These are phyloP conservation scores for Aeschynomene evenia DNA, from an alignment of 306 rosid species.

Conservation along the genomic window DNA sequence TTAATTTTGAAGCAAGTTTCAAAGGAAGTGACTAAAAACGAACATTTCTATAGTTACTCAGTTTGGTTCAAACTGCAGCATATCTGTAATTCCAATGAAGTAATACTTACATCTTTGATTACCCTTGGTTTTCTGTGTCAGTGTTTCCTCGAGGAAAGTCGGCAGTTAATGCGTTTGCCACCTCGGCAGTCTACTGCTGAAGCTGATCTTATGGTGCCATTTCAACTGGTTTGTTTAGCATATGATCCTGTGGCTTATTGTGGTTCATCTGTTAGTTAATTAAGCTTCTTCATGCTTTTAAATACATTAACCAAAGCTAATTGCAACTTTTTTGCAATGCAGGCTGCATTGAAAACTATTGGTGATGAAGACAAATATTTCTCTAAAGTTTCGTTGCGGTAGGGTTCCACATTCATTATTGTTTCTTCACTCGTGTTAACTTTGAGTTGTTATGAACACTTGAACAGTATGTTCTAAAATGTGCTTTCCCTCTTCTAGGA, in stretches of 20 bases:
- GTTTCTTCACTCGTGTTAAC: conserved; percentile 7
- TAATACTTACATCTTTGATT: conserved; percentile 17
- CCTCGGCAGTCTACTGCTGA: conserved; percentile 98
- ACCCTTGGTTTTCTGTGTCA: conserved; percentile 30
- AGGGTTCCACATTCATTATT: conserved; percentile 27
- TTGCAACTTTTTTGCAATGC: conserved; percentile 40
- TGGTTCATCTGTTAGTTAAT: conserved; percentile 12
- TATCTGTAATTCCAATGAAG: conserved; percentile 22
- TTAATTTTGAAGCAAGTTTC: conserved; percentile 16
- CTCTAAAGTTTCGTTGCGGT: conserved; percentile 85
- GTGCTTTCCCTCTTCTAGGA: conserved; percentile 49
- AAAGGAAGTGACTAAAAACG: conserved; percentile 6
- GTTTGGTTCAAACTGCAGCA: too few species aligned
- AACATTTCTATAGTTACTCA: too few species aligned
- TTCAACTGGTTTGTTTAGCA: conserved; percentile 76
- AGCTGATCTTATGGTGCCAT: conserved; percentile 96
- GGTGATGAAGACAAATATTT: conserved; percentile 92
- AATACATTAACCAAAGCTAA: conserved; percentile 17
- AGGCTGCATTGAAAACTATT: conserved; percentile 92
- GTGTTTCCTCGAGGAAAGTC: conserved; percentile 99
- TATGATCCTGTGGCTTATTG: conserved; percentile 23
- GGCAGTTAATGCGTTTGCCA: conserved; percentile 89
- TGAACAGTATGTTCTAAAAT: conserved; percentile 18
- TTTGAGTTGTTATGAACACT: conserved; percentile 27
- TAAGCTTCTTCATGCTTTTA: conserved; percentile 21